phyloP scores from a whole-genome alignment of 345 rosid genomes.

The Streptanthus diversifolius region DNA sequence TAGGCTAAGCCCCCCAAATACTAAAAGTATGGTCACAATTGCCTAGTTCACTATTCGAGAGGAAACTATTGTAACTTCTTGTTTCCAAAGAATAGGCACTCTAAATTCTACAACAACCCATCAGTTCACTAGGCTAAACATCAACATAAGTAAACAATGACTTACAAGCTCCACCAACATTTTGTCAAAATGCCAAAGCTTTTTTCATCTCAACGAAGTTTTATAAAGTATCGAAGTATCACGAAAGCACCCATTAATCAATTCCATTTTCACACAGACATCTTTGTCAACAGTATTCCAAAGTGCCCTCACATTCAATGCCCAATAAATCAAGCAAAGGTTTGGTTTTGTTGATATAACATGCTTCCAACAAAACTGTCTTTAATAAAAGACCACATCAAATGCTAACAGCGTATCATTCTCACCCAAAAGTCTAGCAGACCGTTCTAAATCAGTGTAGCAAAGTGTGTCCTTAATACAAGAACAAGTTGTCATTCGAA shows the following conservation, averaged over 20 bases:
- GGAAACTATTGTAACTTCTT: not conserved
- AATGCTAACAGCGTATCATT: not conserved
- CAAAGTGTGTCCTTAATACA: not conserved
- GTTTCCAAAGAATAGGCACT: not conserved
- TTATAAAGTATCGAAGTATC: not conserved
- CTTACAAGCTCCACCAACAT: not conserved
- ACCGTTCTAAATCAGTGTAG: not conserved
- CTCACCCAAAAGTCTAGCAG: constrained; percentile 8
- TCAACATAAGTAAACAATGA: not conserved
- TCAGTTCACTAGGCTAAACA: constrained; percentile 8
- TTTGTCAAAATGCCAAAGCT: not conserved
- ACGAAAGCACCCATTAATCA: not conserved
- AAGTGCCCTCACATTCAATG: not conserved
- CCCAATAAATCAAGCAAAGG: not conserved
- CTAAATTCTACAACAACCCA: not conserved
- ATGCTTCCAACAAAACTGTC: not conserved
- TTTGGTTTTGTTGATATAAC: not conserved
- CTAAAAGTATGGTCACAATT: not conserved
- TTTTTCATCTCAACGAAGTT: not conserved
- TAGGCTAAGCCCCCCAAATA: not conserved
- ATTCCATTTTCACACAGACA: not conserved
- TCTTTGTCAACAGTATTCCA: not conserved
- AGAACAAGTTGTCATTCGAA: too few relatives aligned
- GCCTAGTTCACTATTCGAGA: not conserved
- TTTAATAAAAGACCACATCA: not conserved